Percentiles rank a stretch among this genome's conserved stretches.
phyloP scores from a whole-genome alignment of 2,329 filamentous ascomycete species.

The Dryadomyces quercus-mongolicae region DNA sequence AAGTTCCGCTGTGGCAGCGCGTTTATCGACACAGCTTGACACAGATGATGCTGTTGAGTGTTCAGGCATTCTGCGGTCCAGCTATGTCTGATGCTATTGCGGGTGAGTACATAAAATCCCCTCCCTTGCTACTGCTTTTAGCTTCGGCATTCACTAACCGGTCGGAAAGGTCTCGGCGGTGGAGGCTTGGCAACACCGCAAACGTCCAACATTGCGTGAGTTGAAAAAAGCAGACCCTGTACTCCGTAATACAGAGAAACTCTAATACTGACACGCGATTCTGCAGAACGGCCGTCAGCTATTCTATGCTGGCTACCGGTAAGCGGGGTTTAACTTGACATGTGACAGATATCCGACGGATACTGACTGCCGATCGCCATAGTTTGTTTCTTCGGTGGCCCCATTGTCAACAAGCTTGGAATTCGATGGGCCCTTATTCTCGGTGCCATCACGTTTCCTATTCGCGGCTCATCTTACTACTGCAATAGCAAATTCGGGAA shows the following conservation, averaged over 20 bases:
- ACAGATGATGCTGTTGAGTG: constrained; percentile 1
- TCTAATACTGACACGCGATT: too few relatives aligned
- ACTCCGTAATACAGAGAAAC: neutral
- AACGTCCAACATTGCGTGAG: constrained; percentile 1
- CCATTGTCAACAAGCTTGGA: constrained; percentile 1
- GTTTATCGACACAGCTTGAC: neutral
- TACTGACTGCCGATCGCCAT: too few relatives aligned
- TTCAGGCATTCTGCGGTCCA: constrained; percentile 1
- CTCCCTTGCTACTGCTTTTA: too few relatives aligned
- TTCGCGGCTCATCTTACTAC: constrained; percentile 1
- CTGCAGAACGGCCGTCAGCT: neutral
- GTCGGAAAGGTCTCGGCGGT: neutral
- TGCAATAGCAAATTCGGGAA: constrained; percentile 5
- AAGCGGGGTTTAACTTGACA: too few relatives aligned
- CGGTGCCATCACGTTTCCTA: neutral
- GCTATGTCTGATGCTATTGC: constrained; percentile 3
- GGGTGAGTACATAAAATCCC: neutral
- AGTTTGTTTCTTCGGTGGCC: constrained; percentile 1
- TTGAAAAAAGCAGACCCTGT: neutral
- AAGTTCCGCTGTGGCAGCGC: neutral
- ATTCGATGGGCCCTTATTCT: neutral
- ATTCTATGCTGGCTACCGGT: neutral
- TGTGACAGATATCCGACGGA: too few relatives aligned
- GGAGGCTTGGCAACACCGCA: neutral
- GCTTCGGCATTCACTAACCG: neutral